These are phyloP conservation scores for Verbascum thapsus DNA, from an alignment of 257 asterid genomes.

Conservation along the genomic window DNA sequence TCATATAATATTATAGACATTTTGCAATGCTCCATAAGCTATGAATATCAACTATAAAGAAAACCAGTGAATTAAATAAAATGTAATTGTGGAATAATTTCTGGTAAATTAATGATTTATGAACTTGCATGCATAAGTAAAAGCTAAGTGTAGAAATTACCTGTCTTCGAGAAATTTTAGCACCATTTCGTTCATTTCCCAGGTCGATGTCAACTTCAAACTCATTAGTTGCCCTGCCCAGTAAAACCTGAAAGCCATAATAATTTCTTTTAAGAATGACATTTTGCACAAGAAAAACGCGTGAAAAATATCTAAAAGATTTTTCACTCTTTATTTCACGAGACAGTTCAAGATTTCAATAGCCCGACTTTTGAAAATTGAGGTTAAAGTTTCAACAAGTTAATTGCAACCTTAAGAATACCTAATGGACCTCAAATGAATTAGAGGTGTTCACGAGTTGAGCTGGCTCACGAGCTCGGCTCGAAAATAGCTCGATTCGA, in stretches of 20 bases:
- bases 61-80: background rate
- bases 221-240: constrained; percentile 73
- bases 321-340: background rate
- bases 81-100: too few relatives aligned
- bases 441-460: too few relatives aligned
- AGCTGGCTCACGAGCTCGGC: too few relatives aligned
- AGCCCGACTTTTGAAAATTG: too few relatives aligned
- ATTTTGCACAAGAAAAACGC: constrained; percentile 22
- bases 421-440: constrained; percentile 8
- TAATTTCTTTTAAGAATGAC: constrained; percentile 26
- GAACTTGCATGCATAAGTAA: background rate
- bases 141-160: constrained; percentile 35
- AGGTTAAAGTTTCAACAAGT: constrained; percentile 14
- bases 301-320: constrained; percentile 3
- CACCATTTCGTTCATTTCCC: constrained; percentile 58
- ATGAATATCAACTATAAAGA: background rate
- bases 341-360: background rate
- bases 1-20: constrained; percentile 10
- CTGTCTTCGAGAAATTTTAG: constrained; percentile 81
- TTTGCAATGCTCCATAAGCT: background rate
- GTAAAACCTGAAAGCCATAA: constrained; percentile 55
- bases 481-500: too few relatives aligned
- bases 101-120: background rate
- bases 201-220: constrained; percentile 74
- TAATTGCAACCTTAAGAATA: constrained; percentile 19